Evolutionary conservation across 306 rosid genomes (phyloP), one percentile per base, ranked within the genome.

Genomic region (Pyrus communis): DNA sequence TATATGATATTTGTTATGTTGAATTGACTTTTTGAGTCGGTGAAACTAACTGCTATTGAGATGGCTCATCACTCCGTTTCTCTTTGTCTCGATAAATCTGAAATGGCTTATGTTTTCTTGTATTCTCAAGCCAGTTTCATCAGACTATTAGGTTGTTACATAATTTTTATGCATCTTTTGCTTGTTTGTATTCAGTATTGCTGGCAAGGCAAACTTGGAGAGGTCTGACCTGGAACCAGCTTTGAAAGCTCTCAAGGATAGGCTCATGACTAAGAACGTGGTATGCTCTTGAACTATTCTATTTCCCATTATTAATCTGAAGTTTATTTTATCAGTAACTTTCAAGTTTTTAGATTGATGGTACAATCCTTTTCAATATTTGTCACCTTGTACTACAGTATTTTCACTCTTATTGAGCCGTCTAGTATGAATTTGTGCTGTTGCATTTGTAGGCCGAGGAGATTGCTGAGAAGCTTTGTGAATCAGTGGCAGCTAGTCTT

Each of bases 221-320:
- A 92, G 84, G 87, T 83, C 99, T 15, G 98, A 95, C 84, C 87
- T 95, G 81, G 99, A 88, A 84, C 99, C 97, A 42, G 97, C 99
- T 79, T 78, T 95, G 92, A 92, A 87, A 84, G 98, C 96, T 82
- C 89, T 95, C 61, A 95, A 95, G 86, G 97, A 95, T 78, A 91
- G 98, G 89, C 93, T 92, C 45, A 95, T 95, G 99, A 95, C 97
- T 79, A 95, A 95, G 96, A 95, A 95, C 78, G 99, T 92, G 96
- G 99, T 95, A 87, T 82, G 93, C 69, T 66, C 55, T 71, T 83
- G 22, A 72, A 30, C 18, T 10, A 14, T 42, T 68, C 74, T 23
- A 27, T 46, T 42, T 68, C 51, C 70, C 9, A 21, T 74, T 64
- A 27, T 23, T 78, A 52, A 71, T 63, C 64, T 67, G 45, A 13